These are phyloP conservation scores for Penicillium mononematosum DNA, from an alignment of 495 filamentous ascomycete genomes.

Conservation along the genomic window DNA sequence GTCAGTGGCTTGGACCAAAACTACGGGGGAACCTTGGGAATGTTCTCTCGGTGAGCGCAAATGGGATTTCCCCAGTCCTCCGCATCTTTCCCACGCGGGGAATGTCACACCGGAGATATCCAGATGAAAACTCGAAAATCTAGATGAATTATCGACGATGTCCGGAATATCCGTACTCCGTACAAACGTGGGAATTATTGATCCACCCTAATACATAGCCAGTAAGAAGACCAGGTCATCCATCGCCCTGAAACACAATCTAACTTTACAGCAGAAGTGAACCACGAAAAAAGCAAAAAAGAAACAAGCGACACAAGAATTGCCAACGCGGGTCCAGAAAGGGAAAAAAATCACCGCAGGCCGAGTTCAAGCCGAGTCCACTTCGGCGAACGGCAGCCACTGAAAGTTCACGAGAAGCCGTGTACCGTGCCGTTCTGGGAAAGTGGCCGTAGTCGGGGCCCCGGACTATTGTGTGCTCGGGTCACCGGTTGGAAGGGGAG, in stretches of 20 bases:
- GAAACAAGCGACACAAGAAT: background rate
- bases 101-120: background rate
- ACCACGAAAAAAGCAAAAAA: background rate
- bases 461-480: constrained; percentile 21
- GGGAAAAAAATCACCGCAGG: background rate
- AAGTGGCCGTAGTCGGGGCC: constrained; percentile 26
- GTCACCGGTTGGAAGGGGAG: constrained; percentile 9
- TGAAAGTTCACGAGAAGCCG: constrained; percentile 15
- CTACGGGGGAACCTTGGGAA: background rate
- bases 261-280: background rate
- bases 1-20: constrained; percentile 8
- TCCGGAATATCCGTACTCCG: no score
- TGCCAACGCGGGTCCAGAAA: background rate
- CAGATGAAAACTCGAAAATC: background rate
- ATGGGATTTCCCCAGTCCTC: constrained; percentile 7
- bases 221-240: background rate
- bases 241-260: constrained; percentile 1
- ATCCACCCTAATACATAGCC: background rate
- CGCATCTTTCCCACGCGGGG: constrained; percentile 10
- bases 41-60: constrained; percentile 5
- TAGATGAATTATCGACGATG: background rate
- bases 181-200: background rate
- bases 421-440: constrained; percentile 22
- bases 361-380: constrained; percentile 20
- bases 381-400: constrained; percentile 22